Base-by-base conservation (phyloP, 2,329 filamentous ascomycete genomes). In the Verticillium tricorpus region DNA sequence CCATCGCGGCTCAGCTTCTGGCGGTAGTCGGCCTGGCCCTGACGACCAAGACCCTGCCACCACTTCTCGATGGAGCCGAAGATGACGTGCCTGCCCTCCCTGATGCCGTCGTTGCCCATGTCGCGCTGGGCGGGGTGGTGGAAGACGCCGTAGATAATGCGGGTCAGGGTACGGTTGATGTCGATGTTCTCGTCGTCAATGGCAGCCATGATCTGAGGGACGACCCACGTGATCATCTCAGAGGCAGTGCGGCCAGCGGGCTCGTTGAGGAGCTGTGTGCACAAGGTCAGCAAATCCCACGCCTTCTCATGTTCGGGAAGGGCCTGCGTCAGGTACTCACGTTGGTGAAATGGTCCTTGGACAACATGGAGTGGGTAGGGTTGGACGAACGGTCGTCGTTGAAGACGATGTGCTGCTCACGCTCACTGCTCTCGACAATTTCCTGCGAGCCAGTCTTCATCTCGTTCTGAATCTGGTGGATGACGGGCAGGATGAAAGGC, bases 291-390 rank as follows among this genome's bases (percentile, higher is more conserved):
- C 4, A 57, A 8, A 37, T 2, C 1, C 59, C 32, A 37, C 54
- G 5, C 28, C 5, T 28, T 14, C 32, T 11, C 9, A 37, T 19
- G 12, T 45, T n/a, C 17, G 8, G 45, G 9, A 11, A n/a, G 14
- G 19, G 9, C 11, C 9, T 22, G 45, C 45, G n/a, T 4, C 11
- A 34, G 25, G 5, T 25, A 69, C 81, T 76, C 73, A 89, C 81
- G 71, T 96, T 96, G 66, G 89, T 91, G 75, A 97, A 97, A 76
- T 97, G 93, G 70, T 97, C 93, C 79, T 97, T 97, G 63, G 92
- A 93, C 59, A 97, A 80, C 93, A 97, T 97, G 22, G 92, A 96
- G 78, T 97, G 93, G 1, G 93, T 97, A 0, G 93, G 94, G 70
- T 97, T 89, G 22, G 86, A 87, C 65, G 80, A 90, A 59, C 84